Conservation (phyloP, 2,329 filamentous ascomycete genomes). For the Trichophyton equinum region DNA sequence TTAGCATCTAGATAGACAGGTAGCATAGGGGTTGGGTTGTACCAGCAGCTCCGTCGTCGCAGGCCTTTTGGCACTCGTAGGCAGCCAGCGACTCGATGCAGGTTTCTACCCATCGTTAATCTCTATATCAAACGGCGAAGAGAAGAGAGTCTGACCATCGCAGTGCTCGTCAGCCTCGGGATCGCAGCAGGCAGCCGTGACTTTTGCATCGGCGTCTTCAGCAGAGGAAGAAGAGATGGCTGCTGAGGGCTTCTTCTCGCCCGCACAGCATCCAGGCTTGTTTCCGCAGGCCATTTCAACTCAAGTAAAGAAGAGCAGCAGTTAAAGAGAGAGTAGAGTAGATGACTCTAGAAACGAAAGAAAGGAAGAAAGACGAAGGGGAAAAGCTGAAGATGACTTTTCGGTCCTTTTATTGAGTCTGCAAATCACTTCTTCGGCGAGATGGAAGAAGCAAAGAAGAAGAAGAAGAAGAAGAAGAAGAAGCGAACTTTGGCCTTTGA, state of each 20-base stretch:
- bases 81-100: conserved; percentile 3
- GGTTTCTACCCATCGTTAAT: neutral
- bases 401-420: too few relatives aligned
- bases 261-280: neutral
- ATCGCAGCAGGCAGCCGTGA: neutral
- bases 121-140: too few relatives aligned
- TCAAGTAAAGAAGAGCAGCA: neutral
- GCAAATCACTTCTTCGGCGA: too few relatives aligned
- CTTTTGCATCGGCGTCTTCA: neutral
- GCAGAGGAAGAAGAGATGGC: neutral
- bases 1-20: too few relatives aligned
- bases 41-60: neutral
- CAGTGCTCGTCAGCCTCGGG: neutral
- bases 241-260: neutral
- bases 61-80: neutral
- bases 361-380: neutral
- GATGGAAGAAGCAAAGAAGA: too few relatives aligned
- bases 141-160: neutral
- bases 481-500: neutral
- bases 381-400: too few relatives aligned
- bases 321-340: neutral
- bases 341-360: neutral
- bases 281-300: neutral
- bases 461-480: too few relatives aligned
- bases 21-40: too few relatives aligned